Conservation (phyloP, 2,329 filamentous ascomycete species). For the Lasiodiplodia sp. region DNA sequence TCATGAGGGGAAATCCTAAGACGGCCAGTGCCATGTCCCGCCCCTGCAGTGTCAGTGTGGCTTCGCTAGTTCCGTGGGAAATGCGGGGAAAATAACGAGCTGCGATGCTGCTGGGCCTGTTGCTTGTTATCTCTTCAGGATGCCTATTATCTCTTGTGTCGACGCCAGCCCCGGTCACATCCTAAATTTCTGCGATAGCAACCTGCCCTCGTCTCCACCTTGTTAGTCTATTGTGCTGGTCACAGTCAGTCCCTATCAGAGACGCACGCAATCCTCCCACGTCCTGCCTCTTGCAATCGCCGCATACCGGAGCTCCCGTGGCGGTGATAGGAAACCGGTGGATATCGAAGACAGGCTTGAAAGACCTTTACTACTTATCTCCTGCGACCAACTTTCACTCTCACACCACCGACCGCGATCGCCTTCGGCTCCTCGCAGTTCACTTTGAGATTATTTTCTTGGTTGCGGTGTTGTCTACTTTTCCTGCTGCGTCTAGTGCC, state of each 20-base stretch:
- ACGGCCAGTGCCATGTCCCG: not conserved
- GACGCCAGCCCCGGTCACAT: not conserved
- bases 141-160: not conserved
- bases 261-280: constrained; percentile 3
- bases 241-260: constrained; percentile 16
- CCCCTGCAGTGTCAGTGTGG: not conserved
- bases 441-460: not conserved
- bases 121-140: constrained; percentile 12
- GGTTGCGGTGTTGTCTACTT: not conserved
- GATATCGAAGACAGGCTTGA: not conserved
- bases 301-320: not conserved
- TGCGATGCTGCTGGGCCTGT: not conserved
- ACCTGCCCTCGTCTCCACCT: not conserved
- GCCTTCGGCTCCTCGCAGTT: not conserved
- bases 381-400: not conserved
- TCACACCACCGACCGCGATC: not conserved
- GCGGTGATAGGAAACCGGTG: not conserved
- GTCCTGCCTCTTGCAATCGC: not conserved
- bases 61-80: not conserved
- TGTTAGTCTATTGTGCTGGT: constrained; percentile 15
- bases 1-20: not conserved
- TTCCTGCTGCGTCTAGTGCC: not conserved
- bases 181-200: not conserved
- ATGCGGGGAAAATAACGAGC: constrained; percentile 2
- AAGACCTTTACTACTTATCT: not conserved